Evolutionary conservation across 2,329 filamentous ascomycete species (phyloP), one percentile per base, ranked within the genome.

Genomic region (Cytospora paraplurivora): DNA sequence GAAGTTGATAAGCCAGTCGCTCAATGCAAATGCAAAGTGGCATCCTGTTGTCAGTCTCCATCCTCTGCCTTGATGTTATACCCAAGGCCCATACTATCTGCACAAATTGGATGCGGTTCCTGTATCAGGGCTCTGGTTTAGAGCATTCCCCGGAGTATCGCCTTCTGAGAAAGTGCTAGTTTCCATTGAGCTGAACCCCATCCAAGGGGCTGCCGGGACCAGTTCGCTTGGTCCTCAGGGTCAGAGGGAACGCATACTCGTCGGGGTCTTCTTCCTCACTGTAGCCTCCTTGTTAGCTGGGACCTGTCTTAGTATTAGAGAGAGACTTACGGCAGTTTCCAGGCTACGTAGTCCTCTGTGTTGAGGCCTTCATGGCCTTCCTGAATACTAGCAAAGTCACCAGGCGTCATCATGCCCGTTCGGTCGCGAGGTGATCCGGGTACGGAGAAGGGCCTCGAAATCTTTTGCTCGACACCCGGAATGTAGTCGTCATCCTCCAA

Each of bases 361-460:
- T 85, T 95, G 70, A 99, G 79, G 1, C 94, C 93, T 76, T 99
- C 95, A 51, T 90, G 89, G 52, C 93, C 92, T 77, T 99, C 95
- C 77, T 98, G 95, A 62, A 99, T 81, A 70, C 92, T 97, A 34
- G 93, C 95, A 82, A 98, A 98, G 76, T 99, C 95, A 54, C 95
- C 95, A 8, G 95, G 95, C 0, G 95, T 99, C 95, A 99, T 98
- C 93, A 97, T 97, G 60, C 95, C 95, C 51, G 89, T 89, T 38
- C 93, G 86, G 74, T 97, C 93, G 66, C 93, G 85, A 11, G 95
- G 95, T 19, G 93, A 97, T 10, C 95, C 95, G 2, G 95, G 95
- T 57, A 96, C 93, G 3, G 93, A 97, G 77, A 98, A 88, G 8
- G 95, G 95, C 56, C 95, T 85, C 12, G 93, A 94, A 73, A 99